Percentiles rank a stretch among this genome's conserved stretches.
These are phyloP conservation scores for Nakazawaea molendinolei DNA, from an alignment of 805 yeast species.

Conservation along the genomic window DNA sequence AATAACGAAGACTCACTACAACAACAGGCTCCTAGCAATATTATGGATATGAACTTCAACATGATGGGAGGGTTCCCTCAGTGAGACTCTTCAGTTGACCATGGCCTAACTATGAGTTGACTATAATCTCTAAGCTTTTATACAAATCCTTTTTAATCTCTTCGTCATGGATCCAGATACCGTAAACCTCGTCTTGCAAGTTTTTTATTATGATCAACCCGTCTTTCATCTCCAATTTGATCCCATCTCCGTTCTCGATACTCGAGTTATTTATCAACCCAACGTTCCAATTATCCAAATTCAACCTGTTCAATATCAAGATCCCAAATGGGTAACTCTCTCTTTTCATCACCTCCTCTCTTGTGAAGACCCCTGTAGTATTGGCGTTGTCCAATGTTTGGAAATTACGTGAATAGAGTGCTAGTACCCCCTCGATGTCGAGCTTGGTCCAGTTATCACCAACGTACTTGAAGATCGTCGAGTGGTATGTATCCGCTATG, in stretches of 20 bases:
- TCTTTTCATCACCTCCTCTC: constrained; percentile 27
- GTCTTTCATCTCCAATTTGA: constrained; percentile 64
- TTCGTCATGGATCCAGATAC: constrained; percentile 71
- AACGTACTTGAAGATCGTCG: constrained; percentile 62
- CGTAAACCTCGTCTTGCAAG: constrained; percentile 63
- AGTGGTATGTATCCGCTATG: constrained; percentile 62
- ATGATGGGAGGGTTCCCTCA: constrained; percentile 8
- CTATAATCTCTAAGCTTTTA: constrained; percentile 30
- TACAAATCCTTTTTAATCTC: constrained; percentile 57
- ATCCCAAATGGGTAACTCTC: constrained; percentile 58
- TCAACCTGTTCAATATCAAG: constrained; percentile 59
- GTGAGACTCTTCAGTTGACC: too few species aligned
- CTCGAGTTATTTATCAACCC: constrained; percentile 46
- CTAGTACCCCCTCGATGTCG: constrained; percentile 65
- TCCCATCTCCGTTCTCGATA: constrained; percentile 28
- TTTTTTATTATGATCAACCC: constrained; percentile 66
- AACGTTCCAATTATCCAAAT: constrained; percentile 64
- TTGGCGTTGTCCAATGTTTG: too few species aligned
- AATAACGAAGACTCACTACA: constrained; percentile 12
- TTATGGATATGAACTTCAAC: constrained; percentile 11
- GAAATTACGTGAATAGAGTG: constrained; percentile 50
- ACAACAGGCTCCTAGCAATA: constrained; percentile 12
- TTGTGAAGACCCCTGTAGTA: too few species aligned
- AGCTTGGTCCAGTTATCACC: constrained; percentile 63
- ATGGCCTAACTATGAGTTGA: too few species aligned